These are phyloP conservation scores for Hyparrhenia diplandra DNA, from an alignment of 176 grass and related monocot species.

Conservation along the genomic window DNA sequence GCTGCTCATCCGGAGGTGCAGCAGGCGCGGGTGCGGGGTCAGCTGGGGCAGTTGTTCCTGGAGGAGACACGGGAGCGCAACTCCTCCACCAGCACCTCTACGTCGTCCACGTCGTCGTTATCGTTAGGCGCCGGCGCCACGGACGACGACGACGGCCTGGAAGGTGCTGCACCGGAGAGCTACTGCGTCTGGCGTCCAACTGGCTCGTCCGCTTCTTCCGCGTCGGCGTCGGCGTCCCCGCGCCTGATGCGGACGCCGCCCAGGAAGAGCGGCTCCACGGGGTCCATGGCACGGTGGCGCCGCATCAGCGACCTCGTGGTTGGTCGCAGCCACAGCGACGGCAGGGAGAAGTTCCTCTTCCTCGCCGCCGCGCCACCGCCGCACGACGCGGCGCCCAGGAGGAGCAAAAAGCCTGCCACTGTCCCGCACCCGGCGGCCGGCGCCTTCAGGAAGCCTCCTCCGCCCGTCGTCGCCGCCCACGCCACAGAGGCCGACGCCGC, in stretches of 20 bases:
- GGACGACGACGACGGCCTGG: constrained; percentile 31
- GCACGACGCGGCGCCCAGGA: neutral
- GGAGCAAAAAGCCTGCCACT: neutral
- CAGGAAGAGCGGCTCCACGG: constrained; percentile 78
- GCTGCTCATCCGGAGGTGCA: neutral
- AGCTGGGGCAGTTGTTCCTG: constrained; percentile 50
- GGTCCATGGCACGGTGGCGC: constrained; percentile 79
- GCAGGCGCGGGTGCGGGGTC: constrained; percentile 8
- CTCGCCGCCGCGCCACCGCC: neutral
- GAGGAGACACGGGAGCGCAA: constrained; percentile 61
- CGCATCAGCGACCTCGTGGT: constrained; percentile 75
- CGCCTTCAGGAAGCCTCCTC: too few relatives aligned
- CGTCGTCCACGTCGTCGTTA: constrained; percentile 22
- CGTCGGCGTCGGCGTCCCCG: neutral
- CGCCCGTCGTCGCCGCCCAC: neutral
- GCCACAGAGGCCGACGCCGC: constrained; percentile 5
- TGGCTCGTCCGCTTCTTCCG: neutral
- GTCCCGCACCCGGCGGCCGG: too few relatives aligned
- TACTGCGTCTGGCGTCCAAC: constrained; percentile 71
- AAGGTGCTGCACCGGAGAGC: constrained; percentile 45
- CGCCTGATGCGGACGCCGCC: neutral
- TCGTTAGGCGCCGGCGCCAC: neutral
- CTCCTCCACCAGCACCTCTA: constrained; percentile 22
- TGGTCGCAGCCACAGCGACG: constrained; percentile 85
- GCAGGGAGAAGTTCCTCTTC: constrained; percentile 94